A percentile compares a stretch with the other conserved stretches of the same genome.
Conservation (phyloP, 352 stramenopile genomes). For the Phytophthora parvispora region DNA sequence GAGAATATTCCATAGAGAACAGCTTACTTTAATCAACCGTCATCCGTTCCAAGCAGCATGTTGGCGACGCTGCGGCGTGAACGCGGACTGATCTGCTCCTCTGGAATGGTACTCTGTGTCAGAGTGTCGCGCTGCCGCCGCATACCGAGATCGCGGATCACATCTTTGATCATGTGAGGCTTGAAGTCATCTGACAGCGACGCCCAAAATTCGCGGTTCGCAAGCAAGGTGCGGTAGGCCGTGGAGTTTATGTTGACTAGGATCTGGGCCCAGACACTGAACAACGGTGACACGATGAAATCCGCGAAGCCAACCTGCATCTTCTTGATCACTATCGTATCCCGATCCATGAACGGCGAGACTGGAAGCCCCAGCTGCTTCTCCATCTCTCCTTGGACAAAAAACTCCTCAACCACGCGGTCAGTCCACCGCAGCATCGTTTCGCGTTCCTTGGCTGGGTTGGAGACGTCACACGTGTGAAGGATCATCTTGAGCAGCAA, state of each 20-base stretch:
- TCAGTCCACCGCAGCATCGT: constrained; percentile 95
- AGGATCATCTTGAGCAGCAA: constrained; percentile 92
- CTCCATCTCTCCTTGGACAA: constrained; percentile 96
- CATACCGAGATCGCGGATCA: constrained; percentile 62
- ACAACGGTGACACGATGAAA: constrained; percentile 93
- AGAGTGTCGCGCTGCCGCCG: constrained; percentile 45
- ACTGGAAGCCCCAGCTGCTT: constrained; percentile 91
- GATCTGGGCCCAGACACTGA: constrained; percentile 90
- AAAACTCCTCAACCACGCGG: constrained; percentile 97
- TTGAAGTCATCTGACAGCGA: constrained; percentile 87
- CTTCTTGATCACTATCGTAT: constrained; percentile 93
- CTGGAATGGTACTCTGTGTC: constrained; percentile 37
- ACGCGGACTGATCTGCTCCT: constrained; percentile 45
- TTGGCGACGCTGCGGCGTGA: constrained; percentile 51
- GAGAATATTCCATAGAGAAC: not conserved
- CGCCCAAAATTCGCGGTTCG: constrained; percentile 89
- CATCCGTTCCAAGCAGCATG: constrained; percentile 60
- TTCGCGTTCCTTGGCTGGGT: constrained; percentile 91
- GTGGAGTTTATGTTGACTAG: constrained; percentile 70
- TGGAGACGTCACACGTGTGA: constrained; percentile 96
- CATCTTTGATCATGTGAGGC: constrained; percentile 86
- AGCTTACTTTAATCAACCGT: constrained; percentile 35
- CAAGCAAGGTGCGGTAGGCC: constrained; percentile 74
- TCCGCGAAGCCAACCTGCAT: constrained; percentile 97
- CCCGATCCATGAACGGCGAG: constrained; percentile 95